Conservation (phyloP, 345 rosid genomes). For the Psidium friedrichsthalianum region DNA sequence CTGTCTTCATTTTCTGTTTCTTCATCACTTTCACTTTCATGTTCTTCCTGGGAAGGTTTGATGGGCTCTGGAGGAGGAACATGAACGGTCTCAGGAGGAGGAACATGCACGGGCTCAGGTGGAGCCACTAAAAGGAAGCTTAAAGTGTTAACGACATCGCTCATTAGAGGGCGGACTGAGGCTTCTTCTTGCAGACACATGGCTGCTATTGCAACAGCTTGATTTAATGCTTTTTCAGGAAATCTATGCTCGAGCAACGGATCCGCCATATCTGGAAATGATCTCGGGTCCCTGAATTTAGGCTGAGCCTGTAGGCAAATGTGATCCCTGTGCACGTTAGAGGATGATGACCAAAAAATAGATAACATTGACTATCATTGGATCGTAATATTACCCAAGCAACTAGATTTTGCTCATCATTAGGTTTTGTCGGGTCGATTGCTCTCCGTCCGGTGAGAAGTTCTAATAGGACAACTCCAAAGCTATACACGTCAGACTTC, state of each 20-base stretch:
- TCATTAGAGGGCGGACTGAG: constrained; percentile 8
- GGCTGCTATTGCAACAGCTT: constrained; percentile 18
- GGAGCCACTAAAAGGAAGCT: constrained; percentile 5
- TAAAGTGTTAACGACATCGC: constrained; percentile 5
- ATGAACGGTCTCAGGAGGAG: background rate
- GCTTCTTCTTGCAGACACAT: constrained; percentile 19
- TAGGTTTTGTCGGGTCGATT: constrained; percentile 11
- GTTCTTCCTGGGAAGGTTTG: background rate
- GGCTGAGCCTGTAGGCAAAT: constrained; percentile 12
- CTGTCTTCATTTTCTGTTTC: background rate
- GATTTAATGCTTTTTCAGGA: constrained; percentile 14
- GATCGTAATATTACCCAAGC: constrained; percentile 9
- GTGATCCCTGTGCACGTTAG: background rate
- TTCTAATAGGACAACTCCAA: constrained; percentile 15
- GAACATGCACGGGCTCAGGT: background rate
- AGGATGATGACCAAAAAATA: background rate
- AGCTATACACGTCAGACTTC: constrained; percentile 19
- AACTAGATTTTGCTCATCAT: constrained; percentile 19
- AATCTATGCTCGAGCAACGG: constrained; percentile 9
- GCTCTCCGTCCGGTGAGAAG: constrained; percentile 18
- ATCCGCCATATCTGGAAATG: constrained; percentile 13
- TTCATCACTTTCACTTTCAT: background rate
- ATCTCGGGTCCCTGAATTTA: constrained; percentile 13
- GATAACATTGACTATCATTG: background rate
- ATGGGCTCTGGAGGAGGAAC: background rate